Evolutionary conservation across 345 rosid species (phyloP), one percentile per base, ranked within the genome.

Genomic region (Acer yangbiense): DNA sequence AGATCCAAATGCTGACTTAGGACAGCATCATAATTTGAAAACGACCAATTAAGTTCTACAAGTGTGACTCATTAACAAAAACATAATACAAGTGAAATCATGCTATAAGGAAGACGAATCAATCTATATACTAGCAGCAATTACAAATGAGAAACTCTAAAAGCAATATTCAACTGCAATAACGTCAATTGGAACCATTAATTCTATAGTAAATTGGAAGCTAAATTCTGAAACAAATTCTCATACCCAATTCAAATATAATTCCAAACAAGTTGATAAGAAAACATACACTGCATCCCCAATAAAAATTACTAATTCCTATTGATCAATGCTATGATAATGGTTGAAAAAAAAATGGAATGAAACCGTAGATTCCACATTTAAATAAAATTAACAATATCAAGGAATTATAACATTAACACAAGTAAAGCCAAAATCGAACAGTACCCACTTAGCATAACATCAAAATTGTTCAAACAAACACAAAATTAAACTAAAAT

Each of bases 391-490:
- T 14, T 50, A 50, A 50, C 13, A 54, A 6, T 23, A 52, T 54
- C 41, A 35, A 70, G 0, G n/a, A 43, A 13, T 10, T 17, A 17
- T 16, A 64, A 4, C 8, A 62, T 35, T 43, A 8, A 27, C 7
- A 1, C 8, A 2, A 16, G 8, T 0, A 0, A 43, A 43, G 46
- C 9, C 46, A 17, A 35, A 58, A 11, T 14, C 7, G 52, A 46
- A 44, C 0, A 17, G n/a, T 65, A 65, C 10, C 25, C 46, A 16
- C 23, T 61, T 9, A 44, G 29, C 41, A 25, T 23, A 73, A 25
- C 39, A 44, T 32, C 77, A 74, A 29, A 74, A 41, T 41, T 27
- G 69, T 74, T 29, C 58, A 11, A 48, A 48, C 46, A 74, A 74
- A 65, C 0, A 64, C 7, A 74, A 27, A 74, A 9, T 63, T 16